These are phyloP conservation scores for Canavalia ensiformis DNA, from an alignment of 306 rosid genomes.

Conservation along the genomic window DNA sequence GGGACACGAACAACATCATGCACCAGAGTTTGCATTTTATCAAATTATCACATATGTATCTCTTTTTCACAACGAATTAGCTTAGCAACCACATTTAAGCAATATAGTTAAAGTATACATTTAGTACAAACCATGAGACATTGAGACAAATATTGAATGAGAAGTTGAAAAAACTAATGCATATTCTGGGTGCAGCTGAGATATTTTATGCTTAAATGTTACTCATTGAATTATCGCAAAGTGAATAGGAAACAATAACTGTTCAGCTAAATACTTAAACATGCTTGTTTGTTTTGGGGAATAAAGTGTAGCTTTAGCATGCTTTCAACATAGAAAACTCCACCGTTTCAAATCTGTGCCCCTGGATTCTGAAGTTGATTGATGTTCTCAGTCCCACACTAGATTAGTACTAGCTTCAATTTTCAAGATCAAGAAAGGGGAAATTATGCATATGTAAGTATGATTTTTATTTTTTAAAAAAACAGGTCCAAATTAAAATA, in stretches of 20 bases:
- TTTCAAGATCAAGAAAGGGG: too few species aligned
- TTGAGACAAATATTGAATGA: background rate
- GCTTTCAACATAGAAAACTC: too few species aligned
- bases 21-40: background rate
- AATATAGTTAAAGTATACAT: background rate
- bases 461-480: too few species aligned
- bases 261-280: too few species aligned
- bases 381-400: too few species aligned
- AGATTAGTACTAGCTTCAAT: too few species aligned
- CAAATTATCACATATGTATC: background rate
- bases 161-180: background rate
- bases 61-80: background rate
- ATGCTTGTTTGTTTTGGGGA: too few species aligned
- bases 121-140: background rate
- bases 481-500: too few species aligned
- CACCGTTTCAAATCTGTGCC: too few species aligned
- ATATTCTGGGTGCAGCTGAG: background rate
- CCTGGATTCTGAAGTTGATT: too few species aligned
- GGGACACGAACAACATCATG: background rate
- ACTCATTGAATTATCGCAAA: background rate
- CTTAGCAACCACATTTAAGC: background rate
- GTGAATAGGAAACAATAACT: background rate
- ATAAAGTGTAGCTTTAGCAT: too few species aligned
- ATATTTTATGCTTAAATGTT: background rate
- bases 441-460: too few species aligned